Percentiles rank a stretch among this genome's conserved stretches.
phyloP scores from a whole-genome alignment of 768 basidiomycete species.

The Calocybe cyanea region DNA sequence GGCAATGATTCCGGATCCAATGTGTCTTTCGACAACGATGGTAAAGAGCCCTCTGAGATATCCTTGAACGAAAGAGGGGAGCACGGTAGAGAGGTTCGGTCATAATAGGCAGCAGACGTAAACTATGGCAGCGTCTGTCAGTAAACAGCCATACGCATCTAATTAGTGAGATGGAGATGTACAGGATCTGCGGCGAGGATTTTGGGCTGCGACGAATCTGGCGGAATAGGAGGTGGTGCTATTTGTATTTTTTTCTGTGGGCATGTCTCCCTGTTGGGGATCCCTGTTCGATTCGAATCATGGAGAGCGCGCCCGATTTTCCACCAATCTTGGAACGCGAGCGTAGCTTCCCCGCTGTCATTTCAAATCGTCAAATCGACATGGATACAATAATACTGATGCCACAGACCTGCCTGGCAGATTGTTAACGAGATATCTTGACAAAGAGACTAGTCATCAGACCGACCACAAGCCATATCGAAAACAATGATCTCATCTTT shows the following conservation, averaged over 20 bases:
- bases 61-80: slow-evolving; percentile 59
- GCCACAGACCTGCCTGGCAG: slow-evolving; percentile 26
- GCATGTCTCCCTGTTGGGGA: slow-evolving; percentile 3
- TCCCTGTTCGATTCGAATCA: slow-evolving; percentile 6
- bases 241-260: slow-evolving; percentile 18
- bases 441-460: slow-evolving; percentile 14
- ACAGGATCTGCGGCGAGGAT: slow-evolving; percentile 52
- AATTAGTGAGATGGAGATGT: slow-evolving; percentile 16
- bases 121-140: slow-evolving; percentile 34
- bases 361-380: not conserved
- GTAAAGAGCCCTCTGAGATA: slow-evolving; percentile 55
- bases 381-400: not conserved
- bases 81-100: slow-evolving; percentile 52
- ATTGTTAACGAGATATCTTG: not conserved
- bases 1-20: not conserved
- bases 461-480: slow-evolving; percentile 58
- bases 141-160: not conserved
- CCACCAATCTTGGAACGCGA: slow-evolving; percentile 62
- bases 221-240: slow-evolving; percentile 29
- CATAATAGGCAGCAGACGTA: slow-evolving; percentile 54
- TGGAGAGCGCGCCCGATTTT: slow-evolving; percentile 28
- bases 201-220: slow-evolving; percentile 28
- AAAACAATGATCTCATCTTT: slow-evolving; percentile 36
- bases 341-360: slow-evolving; percentile 60
- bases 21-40: slow-evolving; percentile 23